These are phyloP conservation scores for Podospora didyma DNA, from an alignment of 495 filamentous ascomycete species.

Conservation along the genomic window DNA sequence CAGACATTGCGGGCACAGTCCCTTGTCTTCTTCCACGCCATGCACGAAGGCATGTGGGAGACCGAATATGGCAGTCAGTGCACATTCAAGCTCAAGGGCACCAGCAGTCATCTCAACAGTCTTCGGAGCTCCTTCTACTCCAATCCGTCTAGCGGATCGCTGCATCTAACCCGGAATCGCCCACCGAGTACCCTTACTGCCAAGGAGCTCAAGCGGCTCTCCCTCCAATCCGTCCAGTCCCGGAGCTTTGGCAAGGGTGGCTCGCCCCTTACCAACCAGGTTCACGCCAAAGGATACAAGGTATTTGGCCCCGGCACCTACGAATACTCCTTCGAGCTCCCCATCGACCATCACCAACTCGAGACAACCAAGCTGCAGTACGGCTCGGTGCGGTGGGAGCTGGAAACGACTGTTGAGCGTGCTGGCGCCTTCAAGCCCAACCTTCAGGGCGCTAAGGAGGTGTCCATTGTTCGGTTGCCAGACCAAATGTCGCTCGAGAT, in stretches of 20 bases:
- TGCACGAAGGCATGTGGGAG: slow-evolving; percentile 47
- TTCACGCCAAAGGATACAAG: slow-evolving; percentile 84
- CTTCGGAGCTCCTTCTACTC: slow-evolving; percentile 40
- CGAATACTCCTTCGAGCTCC: slow-evolving; percentile 91
- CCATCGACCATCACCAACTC: slow-evolving; percentile 85
- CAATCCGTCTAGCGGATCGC: slow-evolving; percentile 15
- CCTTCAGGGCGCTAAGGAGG: slow-evolving; percentile 77
- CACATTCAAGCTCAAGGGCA: slow-evolving; percentile 34
- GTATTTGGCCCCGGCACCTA: slow-evolving; percentile 88
- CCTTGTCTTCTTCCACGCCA: slow-evolving; percentile 79
- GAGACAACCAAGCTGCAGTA: slow-evolving; percentile 90
- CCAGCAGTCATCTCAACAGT: slow-evolving; percentile 27
- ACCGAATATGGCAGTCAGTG: slow-evolving; percentile 60
- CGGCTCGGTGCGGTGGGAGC: slow-evolving; percentile 81
- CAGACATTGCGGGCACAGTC: slow-evolving; percentile 72
- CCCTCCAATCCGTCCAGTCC: slow-evolving; percentile 74
- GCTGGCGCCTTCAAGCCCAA: slow-evolving; percentile 91
- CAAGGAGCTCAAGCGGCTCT: slow-evolving; percentile 59
- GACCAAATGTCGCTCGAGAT: slow-evolving; percentile 90
- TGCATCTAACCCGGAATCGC: slow-evolving; percentile 22
- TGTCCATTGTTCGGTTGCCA: slow-evolving; percentile 81
- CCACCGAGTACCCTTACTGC: slow-evolving; percentile 34
- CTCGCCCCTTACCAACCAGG: slow-evolving; percentile 50
- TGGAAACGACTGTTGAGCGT: slow-evolving; percentile 85
- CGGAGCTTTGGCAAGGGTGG: slow-evolving; percentile 86